Evolutionary conservation across 2,329 filamentous ascomycete species (phyloP), one percentile per base, ranked within the genome.

Genomic region (Colletotrichum eleusines): DNA sequence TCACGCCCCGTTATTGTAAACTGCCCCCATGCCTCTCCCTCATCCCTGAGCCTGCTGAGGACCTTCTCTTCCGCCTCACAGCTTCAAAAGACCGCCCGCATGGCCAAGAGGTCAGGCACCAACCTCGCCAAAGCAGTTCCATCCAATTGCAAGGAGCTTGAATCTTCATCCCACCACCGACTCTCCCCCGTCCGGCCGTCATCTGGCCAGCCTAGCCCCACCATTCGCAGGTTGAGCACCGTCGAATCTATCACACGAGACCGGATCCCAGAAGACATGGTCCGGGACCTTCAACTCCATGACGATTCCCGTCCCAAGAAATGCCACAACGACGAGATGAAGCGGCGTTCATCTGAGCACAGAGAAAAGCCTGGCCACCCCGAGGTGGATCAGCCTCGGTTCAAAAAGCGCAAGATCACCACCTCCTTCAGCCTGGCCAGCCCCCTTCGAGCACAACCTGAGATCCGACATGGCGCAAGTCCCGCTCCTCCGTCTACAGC

Each of bases 1-100:
- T 44, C 38, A 23, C 59, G 67, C 7, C 42, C 63, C 3, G n/a
- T 50, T 20, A 63, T 54, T 44, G 35, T 38, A 8, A 59, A 20
- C 3, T 26, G 26, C 5, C 1, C 12, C n/a, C 6, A 4, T n/a
- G 14, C 12, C 33, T 38, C 33, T 18, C 2, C n/a, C 12, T 12
- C 33, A 16, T 55, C 51, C 20, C 12, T 7, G 12, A 16, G 9
- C n/a, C 20, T 23, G 31, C 20, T 8, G 11, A 23, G 16, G 31
- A 57, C 53, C 1, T 51, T 8, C 7, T 23, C n/a, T 26, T 57
- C 53, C 23, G 6, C 53, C 7, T 23, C 35, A 2, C 14, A n/a
- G n/a, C 38, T 40, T 23, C 53, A 40, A 14, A 57, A 57, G 53
- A 38, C 33, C n/a, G 5, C n/a, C n/a, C 53, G 38, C 12, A 57